Conservation (phyloP, 2,329 filamentous ascomycete genomes). For the Monosporascus sp. region DNA sequence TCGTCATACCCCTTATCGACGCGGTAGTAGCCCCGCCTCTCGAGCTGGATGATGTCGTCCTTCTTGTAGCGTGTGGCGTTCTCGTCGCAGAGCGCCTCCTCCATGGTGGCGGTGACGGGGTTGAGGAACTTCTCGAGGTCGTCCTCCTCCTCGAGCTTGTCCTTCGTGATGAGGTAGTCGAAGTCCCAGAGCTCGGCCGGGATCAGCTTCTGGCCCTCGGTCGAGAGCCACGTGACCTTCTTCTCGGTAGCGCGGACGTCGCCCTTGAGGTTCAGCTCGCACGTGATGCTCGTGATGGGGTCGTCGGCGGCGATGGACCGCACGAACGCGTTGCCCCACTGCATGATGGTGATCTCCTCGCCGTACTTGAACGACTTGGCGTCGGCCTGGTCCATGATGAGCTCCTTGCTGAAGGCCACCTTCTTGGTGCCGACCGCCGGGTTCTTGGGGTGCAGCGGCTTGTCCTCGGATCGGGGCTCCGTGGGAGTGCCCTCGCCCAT, state of each 20-base stretch:
- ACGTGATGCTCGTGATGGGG: conserved; percentile 64
- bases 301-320: conserved; percentile 56
- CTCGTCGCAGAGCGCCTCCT: conserved; percentile 72
- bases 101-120: conserved; percentile 67
- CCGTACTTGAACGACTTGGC: conserved; percentile 73
- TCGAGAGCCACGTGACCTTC: conserved; percentile 92
- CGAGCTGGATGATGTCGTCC: conserved; percentile 91
- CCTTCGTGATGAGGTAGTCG: conserved; percentile 92
- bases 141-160: conserved; percentile 86
- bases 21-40: conserved; percentile 87
- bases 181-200: conserved; percentile 88
- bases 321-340: conserved; percentile 88
- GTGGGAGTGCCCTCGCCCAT: conserved; percentile 63
- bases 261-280: conserved; percentile 86
- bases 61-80: conserved; percentile 75
- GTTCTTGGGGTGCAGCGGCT: conserved; percentile 88
- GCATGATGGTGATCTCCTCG: conserved; percentile 95
- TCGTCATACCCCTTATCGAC: conserved; percentile 63
- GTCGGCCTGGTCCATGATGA: conserved; percentile 84
- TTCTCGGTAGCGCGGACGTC: conserved; percentile 95
- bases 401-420: conserved; percentile 68
- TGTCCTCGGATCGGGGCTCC: conserved; percentile 63
- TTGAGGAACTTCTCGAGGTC: conserved; percentile 80
- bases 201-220: conserved; percentile 69
- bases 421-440: conserved; percentile 78